These are phyloP conservation scores for Sphaerostilbella broomeana DNA, from an alignment of 2,329 filamentous ascomycete species.

Conservation along the genomic window DNA sequence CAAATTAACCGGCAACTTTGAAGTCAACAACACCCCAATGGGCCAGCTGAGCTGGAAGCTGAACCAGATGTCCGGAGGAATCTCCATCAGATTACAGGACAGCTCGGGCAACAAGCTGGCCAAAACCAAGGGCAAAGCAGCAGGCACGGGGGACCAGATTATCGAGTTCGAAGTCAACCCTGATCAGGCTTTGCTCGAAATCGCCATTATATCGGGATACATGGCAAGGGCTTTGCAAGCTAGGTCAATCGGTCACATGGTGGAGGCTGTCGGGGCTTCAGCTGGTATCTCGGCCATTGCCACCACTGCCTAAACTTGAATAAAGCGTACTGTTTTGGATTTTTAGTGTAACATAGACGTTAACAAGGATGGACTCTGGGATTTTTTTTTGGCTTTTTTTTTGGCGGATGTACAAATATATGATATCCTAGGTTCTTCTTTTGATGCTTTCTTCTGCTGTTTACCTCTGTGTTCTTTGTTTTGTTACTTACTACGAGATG, in stretches of 20 bases:
- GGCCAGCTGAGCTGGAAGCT: conserved; percentile 5
- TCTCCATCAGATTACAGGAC: conserved; percentile 2
- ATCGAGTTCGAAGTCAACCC: conserved; percentile 1
- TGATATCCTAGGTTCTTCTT: too few species aligned
- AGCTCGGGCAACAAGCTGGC: not conserved
- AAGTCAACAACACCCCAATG: conserved; percentile 1
- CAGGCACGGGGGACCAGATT: not conserved
- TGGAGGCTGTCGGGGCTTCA: conserved; percentile 1
- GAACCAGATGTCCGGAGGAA: not conserved
- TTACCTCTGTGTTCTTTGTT: too few species aligned
- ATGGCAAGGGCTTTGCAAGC: not conserved
- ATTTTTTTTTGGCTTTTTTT: too few species aligned
- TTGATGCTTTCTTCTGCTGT: too few species aligned
- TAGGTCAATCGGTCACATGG: not conserved
- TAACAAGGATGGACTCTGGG: too few species aligned
- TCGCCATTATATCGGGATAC: conserved; percentile 3
- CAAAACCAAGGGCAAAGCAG: not conserved
- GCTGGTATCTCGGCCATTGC: too few species aligned
- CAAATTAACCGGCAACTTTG: not conserved
- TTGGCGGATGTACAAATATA: too few species aligned
- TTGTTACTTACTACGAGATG: too few species aligned
- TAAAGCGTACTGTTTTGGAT: too few species aligned
- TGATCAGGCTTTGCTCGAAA: conserved; percentile 1
- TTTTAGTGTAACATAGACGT: too few species aligned
- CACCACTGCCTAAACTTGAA: too few species aligned